Evolutionary conservation across 2,329 filamentous ascomycete genomes (phyloP), one percentile per base, ranked within the genome.

Genomic region (Lachnellula cervina): DNA sequence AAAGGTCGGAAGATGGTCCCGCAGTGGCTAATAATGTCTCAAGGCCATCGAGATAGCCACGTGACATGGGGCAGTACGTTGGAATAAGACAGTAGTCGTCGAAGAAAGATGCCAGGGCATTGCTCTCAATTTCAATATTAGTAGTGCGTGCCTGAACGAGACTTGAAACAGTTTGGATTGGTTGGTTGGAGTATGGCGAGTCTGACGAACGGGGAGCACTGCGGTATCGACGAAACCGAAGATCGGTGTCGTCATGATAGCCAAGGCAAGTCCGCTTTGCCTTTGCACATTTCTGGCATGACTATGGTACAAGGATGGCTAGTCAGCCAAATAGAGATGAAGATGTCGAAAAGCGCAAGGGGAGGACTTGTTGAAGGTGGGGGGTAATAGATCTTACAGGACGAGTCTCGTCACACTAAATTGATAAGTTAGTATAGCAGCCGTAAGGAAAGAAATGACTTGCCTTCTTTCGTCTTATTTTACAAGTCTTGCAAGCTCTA

Each of bases 391-490:
- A 44, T 54, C 62, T 38, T 59, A 64, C 62, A 37, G 62, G 62
- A 38, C 62, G 62, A 43, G 52, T 54, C 52, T 59, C 57, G 45
- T 64, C 62, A 52, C 62, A 64, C 62, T 64, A 42, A 13, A 46
- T 4, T 19, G 4, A 38, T 8, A n/a, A 11, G 34, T 52, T 35
- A 53, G 57, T 23, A 50, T 42, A 28, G 28, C 35, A 47, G 14
- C 8, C 9, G 11, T 25, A 38, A 28, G 37, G 13, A n/a, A 21
- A 40, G 25, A 38, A 3, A 16, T 17, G 23, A 49, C 48, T 25
- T 40, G 52, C 62, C 53, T 63, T 64, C 45, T 63, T 64, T 25
- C 59, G 51, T 38, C 59, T 56, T 21, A 48, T 42, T 25, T 57
- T 63, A 48, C 62, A 64, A 17, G 60, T 58, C 32, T 52, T 38